phyloP scores from a whole-genome alignment of 2,329 filamentous ascomycete genomes.

The Rutstroemia sp. region DNA sequence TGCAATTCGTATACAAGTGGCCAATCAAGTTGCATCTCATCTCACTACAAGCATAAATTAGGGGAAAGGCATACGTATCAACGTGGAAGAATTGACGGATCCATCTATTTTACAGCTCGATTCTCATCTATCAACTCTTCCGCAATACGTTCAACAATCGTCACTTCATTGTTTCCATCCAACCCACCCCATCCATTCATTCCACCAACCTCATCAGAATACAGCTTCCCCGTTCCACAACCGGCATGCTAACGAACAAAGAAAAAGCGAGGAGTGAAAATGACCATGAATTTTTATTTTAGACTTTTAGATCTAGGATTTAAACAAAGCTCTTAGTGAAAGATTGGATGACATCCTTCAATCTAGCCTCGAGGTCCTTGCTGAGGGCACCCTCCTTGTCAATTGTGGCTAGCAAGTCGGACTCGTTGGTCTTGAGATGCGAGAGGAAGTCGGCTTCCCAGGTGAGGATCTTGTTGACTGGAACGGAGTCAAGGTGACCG shows the following conservation, averaged over 20 bases:
- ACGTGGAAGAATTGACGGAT: constrained; percentile 24
- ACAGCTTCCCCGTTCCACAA: constrained; percentile 14
- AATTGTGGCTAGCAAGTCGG: constrained; percentile 74
- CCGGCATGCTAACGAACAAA: constrained; percentile 25
- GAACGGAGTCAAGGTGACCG: constrained; percentile 82
- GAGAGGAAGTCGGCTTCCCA: constrained; percentile 95
- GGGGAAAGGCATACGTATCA: not conserved
- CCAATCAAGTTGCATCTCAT: not conserved
- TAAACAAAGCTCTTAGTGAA: constrained; percentile 91
- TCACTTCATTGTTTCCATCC: too few species aligned
- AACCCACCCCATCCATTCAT: constrained; percentile 11
- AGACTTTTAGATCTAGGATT: constrained; percentile 15
- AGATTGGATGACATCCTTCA: constrained; percentile 65
- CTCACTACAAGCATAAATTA: not conserved
- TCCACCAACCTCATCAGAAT: constrained; percentile 14
- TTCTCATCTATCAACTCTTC: constrained; percentile 26
- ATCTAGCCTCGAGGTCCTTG: constrained; percentile 83
- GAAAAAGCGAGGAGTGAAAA: constrained; percentile 20
- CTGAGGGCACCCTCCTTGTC: constrained; percentile 93
- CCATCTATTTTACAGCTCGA: constrained; percentile 30
- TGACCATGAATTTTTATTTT: constrained; percentile 9
- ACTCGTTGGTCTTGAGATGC: constrained; percentile 87
- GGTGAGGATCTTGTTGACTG: constrained; percentile 81
- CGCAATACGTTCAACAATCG: not conserved
- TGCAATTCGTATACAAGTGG: too few species aligned